Percentiles rank a stretch among this genome's conserved stretches.
Conservation (phyloP, 257 asterid species). For the Fraxinus pennsylvanica region DNA sequence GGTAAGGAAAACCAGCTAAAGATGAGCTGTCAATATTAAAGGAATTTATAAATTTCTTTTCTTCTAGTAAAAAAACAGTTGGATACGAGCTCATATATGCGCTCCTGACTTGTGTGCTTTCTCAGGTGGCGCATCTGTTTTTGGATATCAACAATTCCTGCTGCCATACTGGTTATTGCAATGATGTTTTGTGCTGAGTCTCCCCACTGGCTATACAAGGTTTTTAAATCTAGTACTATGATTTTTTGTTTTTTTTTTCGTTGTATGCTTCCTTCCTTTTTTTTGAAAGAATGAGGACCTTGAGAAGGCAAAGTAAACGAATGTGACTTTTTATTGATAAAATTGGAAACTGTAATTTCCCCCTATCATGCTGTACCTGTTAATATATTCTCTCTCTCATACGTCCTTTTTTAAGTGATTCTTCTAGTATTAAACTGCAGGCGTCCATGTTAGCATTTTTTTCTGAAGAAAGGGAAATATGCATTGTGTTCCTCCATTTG, state of each 20-base stretch:
- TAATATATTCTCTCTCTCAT: background rate
- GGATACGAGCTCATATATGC: conserved; percentile 24
- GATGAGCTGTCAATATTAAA: conserved; percentile 9
- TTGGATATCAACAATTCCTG: conserved; percentile 80
- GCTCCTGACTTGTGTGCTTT: conserved; percentile 29
- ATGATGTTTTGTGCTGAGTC: conserved; percentile 92
- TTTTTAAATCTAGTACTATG: conserved; percentile 27
- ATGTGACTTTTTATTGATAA: background rate
- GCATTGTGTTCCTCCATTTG: background rate
- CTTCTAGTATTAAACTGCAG: background rate
- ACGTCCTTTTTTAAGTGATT: background rate
- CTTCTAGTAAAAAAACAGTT: conserved; percentile 6
- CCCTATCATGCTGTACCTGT: conserved; percentile 12
- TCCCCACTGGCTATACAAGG: conserved; percentile 96
- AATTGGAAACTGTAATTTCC: background rate
- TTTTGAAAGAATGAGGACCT: conserved; percentile 1
- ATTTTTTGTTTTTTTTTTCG: background rate
- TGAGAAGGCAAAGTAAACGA: background rate
- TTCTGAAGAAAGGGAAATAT: background rate
- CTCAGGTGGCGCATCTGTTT: conserved; percentile 95
- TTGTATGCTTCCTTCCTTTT: background rate
- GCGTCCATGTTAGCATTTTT: background rate
- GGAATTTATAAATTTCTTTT: conserved; percentile 5
- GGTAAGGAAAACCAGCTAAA: conserved; percentile 49
- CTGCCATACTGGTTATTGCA: conserved; percentile 62